phyloP scores from a whole-genome alignment of 495 filamentous ascomycete species.

The Umbilicaria muhlenbergii region DNA sequence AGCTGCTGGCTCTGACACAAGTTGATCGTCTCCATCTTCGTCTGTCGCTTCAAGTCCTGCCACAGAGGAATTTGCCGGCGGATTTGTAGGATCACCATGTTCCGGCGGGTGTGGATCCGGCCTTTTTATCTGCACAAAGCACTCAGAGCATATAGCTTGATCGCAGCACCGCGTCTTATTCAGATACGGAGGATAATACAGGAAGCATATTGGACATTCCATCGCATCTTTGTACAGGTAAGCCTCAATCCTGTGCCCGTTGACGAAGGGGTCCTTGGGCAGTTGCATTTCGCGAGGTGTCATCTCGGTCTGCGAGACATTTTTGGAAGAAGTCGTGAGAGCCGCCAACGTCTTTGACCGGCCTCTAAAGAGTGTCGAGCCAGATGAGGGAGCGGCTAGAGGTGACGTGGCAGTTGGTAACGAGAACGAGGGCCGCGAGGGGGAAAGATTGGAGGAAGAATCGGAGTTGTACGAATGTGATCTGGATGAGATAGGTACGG shows the following conservation, averaged over 20 bases:
- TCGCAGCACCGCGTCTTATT: constrained; percentile 94
- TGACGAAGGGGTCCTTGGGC: constrained; percentile 72
- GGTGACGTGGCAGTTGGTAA: constrained; percentile 33
- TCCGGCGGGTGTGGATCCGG: constrained; percentile 93
- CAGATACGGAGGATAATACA: constrained; percentile 92
- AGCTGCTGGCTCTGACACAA: constrained; percentile 81
- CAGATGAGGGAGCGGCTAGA: constrained; percentile 41
- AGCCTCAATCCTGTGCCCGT: constrained; percentile 81
- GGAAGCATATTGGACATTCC: constrained; percentile 93
- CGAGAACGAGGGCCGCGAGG: constrained; percentile 28
- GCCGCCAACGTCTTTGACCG: constrained; percentile 77
- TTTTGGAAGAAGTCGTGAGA: constrained; percentile 51
- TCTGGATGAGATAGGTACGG: constrained; percentile 58
- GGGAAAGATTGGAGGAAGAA: constrained; percentile 29
- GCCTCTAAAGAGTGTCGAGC: constrained; percentile 46
- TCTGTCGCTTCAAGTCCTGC: constrained; percentile 21
- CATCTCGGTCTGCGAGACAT: constrained; percentile 51
- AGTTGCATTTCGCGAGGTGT: constrained; percentile 63
- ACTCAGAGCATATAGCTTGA: constrained; percentile 95
- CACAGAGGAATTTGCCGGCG: constrained; percentile 8
- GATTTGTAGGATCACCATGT: constrained; percentile 40
- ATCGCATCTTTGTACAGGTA: constrained; percentile 79
- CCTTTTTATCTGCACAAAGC: constrained; percentile 96
- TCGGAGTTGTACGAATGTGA: constrained; percentile 67
- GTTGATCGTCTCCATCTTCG: constrained; percentile 38